Conservation (phyloP, 2,329 filamentous ascomycete genomes). For the Talaromyces verruculosus region DNA sequence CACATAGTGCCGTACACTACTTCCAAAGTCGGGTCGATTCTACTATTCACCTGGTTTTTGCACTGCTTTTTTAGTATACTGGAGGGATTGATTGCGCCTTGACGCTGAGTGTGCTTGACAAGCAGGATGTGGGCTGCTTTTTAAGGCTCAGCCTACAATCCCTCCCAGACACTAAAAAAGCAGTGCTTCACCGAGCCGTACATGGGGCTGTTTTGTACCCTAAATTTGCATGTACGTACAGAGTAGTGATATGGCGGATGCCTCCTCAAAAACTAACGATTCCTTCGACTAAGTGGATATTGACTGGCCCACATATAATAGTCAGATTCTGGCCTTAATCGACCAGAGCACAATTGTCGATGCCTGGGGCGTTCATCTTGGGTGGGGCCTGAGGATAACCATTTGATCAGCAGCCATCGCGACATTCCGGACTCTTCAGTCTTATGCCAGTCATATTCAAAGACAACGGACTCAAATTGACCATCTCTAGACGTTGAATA, state of each 20-base stretch:
- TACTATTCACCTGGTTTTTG: background rate
- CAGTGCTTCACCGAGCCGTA: too few species aligned
- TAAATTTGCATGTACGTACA: too few species aligned
- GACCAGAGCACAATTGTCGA: background rate
- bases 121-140: background rate
- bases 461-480: background rate
- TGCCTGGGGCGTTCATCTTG: background rate
- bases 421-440: background rate
- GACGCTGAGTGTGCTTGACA: background rate
- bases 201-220: too few species aligned
- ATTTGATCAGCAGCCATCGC: background rate
- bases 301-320: too few species aligned
- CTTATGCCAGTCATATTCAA: background rate
- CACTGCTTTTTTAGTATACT: background rate
- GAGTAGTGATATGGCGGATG: too few species aligned
- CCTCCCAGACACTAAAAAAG: too few species aligned
- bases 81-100: too few species aligned
- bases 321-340: too few species aligned
- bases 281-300: too few species aligned
- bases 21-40: background rate
- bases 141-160: too few species aligned
- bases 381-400: background rate
- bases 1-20: too few species aligned
- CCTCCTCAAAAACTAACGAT: too few species aligned
- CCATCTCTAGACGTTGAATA: background rate